Evolutionary conservation across 164 flowering plant genomes (phyloP).

Genomic region (Brasenia schreberi): DNA sequence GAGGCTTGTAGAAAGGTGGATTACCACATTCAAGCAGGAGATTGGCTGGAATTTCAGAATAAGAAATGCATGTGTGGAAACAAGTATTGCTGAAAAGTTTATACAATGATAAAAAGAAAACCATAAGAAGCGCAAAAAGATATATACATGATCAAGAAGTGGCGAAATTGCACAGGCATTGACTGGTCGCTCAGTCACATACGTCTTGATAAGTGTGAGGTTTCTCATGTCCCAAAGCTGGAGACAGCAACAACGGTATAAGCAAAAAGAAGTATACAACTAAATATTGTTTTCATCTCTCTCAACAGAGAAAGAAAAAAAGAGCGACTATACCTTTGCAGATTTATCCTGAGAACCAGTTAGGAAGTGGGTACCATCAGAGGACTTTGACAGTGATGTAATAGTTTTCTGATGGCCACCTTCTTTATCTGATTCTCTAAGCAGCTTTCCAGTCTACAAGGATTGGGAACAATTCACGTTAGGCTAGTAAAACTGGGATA

Average conservation of each 20-base stretch:
- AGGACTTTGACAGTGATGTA: conserved; percentile 63
- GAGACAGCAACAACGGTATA: conserved; percentile 4
- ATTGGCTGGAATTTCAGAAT: neutral
- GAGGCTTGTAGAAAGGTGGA: no score
- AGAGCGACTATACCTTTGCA: conserved; percentile 46
- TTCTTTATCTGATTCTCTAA: conserved; percentile 69
- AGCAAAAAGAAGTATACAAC: neutral
- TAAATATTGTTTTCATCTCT: no score
- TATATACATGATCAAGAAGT: conserved; percentile 74
- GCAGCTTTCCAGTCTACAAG: conserved; percentile 71
- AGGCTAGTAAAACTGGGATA: no score
- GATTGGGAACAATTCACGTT: no score
- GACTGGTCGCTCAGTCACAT: conserved; percentile 81
- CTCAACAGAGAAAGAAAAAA: neutral
- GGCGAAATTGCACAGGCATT: conserved; percentile 95
- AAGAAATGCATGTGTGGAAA: neutral
- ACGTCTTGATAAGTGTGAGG: conserved; percentile 72
- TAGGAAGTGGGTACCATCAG: conserved; percentile 74
- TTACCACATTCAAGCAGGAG: no score
- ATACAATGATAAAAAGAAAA: neutral
- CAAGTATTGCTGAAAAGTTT: neutral
- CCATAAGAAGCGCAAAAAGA: neutral
- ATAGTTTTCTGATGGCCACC: conserved; percentile 67
- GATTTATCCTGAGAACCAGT: conserved; percentile 88
- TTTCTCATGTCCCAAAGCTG: conserved; percentile 94